A percentile compares a stretch with the other conserved stretches of the same genome.
phyloP scores from a whole-genome alignment of 805 yeast species.

The Teunomyces gatunensis region DNA sequence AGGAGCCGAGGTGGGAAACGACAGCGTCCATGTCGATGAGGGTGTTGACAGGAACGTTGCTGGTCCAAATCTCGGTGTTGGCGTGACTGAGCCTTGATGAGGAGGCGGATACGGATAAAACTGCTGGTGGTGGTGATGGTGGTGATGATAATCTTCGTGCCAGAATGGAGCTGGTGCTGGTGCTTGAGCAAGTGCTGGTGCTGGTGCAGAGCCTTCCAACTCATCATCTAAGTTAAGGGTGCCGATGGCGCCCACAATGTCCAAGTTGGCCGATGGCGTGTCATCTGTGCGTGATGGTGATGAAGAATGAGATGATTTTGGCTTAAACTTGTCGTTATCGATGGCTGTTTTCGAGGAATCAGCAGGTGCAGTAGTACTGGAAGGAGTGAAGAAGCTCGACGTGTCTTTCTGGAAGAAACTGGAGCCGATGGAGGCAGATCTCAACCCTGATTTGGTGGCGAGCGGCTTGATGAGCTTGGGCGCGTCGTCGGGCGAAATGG shows the following conservation, averaged over 20 bases:
- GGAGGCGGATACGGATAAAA: constrained; percentile 19
- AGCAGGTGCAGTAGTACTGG: constrained; percentile 8
- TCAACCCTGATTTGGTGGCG: constrained; percentile 6
- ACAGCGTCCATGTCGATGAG: constrained; percentile 32
- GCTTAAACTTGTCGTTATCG: constrained; percentile 7
- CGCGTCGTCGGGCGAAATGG: constrained; percentile 12
- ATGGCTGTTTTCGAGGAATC: constrained; percentile 7
- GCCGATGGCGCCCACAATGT: constrained; percentile 48
- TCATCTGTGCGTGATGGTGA: background rate
- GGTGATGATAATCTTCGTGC: constrained; percentile 7
- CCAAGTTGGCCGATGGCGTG: constrained; percentile 21
- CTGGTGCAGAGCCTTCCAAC: background rate
- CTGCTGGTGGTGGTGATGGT: constrained; percentile 9
- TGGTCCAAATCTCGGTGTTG: constrained; percentile 23
- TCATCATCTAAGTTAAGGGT: constrained; percentile 47
- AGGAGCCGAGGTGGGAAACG: constrained; percentile 37
- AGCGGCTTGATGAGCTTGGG: constrained; percentile 5
- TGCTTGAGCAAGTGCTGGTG: background rate
- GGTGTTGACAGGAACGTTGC: constrained; percentile 32
- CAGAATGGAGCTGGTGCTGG: constrained; percentile 4
- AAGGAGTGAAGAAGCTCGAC: constrained; percentile 18
- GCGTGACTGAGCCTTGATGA: constrained; percentile 27
- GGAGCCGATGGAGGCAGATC: constrained; percentile 25
- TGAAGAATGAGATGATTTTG: background rate
- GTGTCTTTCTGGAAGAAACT: constrained; percentile 25